Evolutionary conservation across 129 eudicot genomes (phyloP).

Genomic region (Logfia minima): DNA sequence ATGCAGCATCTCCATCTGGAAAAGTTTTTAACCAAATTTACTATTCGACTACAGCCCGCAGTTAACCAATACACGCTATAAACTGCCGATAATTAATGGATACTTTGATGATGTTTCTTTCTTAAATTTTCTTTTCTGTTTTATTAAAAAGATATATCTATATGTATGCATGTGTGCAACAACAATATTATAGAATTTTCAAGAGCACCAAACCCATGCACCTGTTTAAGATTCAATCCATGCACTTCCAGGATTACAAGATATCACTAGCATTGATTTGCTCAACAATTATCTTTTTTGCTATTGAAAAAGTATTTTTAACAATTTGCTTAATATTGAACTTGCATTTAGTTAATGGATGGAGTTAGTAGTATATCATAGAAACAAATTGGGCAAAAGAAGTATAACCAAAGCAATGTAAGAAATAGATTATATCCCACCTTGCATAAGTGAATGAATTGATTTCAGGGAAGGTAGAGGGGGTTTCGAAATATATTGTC

Average conservation of each 20-base stretch:
- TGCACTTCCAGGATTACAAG: neutral
- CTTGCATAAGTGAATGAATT: conserved; percentile 79
- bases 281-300: neutral
- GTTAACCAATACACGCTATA: neutral
- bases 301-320: conserved; percentile 1
- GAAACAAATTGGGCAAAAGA: neutral
- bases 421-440: conserved; percentile 35
- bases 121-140: neutral
- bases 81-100: neutral
- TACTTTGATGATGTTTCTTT: neutral
- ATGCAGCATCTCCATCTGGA: conserved; percentile 6
- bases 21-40: neutral
- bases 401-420: conserved; percentile 2
- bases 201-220: neutral
- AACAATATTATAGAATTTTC: no score
- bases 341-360: neutral
- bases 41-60: neutral
- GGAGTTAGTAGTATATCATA: neutral
- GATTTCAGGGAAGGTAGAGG: conserved; percentile 83
- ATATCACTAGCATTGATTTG: conserved; percentile 3
- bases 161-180: no score
- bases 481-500: conserved; percentile 83
- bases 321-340: neutral
- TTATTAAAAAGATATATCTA: conserved; percentile 3
- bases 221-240: neutral